Conservation (phyloP, 306 rosid genomes). For the Clitoria ternatea region DNA sequence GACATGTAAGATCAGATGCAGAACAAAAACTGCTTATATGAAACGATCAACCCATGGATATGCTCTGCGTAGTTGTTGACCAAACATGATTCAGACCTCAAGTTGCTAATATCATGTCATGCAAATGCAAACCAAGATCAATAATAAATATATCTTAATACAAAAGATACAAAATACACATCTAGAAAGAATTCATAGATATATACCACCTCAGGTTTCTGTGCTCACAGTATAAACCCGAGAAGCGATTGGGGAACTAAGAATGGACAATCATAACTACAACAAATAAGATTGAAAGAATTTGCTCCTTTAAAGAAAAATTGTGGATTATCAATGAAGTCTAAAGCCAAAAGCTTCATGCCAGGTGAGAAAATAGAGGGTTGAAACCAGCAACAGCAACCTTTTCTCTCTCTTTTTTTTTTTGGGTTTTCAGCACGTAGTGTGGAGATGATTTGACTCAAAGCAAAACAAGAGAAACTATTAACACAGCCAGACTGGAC, state of each 20-base stretch:
- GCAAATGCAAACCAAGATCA: slow-evolving; percentile 31
- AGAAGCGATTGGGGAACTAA: slow-evolving; percentile 24
- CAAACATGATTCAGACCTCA: not conserved
- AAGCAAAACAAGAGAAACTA: slow-evolving; percentile 39
- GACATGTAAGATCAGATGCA: not conserved
- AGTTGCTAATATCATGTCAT: slow-evolving; percentile 23
- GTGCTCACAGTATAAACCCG: slow-evolving; percentile 28
- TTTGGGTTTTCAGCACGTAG: not conserved
- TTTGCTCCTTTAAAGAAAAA: slow-evolving; percentile 22
- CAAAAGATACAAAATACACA: slow-evolving; percentile 25
- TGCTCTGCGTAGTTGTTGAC: not conserved
- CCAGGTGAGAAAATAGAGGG: slow-evolving; percentile 14
- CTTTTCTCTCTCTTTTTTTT: slow-evolving; percentile 12
- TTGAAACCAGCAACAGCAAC: not conserved
- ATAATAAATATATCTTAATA: slow-evolving; percentile 25
- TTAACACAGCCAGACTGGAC: slow-evolving; percentile 41
- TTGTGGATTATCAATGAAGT: slow-evolving; percentile 27
- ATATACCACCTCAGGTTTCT: slow-evolving; percentile 34
- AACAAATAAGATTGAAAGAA: slow-evolving; percentile 34
- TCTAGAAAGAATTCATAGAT: slow-evolving; percentile 27
- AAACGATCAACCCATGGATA: not conserved
- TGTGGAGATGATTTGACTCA: slow-evolving; percentile 16
- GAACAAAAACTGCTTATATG: not conserved
- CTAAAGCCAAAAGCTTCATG: slow-evolving; percentile 36
- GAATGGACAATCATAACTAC: slow-evolving; percentile 51